Evolutionary conservation across 208 protist species (phyloP).

Genomic region (Crithidia expoeki): DNA sequence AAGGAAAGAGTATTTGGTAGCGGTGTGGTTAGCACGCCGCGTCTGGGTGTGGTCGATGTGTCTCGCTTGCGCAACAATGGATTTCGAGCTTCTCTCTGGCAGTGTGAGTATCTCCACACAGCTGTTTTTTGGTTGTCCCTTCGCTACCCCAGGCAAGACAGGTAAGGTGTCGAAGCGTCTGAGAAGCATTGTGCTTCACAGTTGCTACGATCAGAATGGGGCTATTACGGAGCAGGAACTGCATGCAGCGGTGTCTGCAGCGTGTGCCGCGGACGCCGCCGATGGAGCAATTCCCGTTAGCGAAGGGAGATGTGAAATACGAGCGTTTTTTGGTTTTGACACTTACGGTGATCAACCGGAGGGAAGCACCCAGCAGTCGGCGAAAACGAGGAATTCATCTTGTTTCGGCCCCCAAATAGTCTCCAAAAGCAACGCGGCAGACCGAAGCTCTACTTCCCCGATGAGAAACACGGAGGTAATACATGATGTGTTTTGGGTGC

Average conservation of each 20-base stretch:
- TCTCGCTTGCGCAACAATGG: conserved; percentile 43
- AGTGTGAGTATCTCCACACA: conserved; percentile 50
- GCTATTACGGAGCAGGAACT: conserved; percentile 18
- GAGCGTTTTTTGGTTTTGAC: conserved; percentile 9
- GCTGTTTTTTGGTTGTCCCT: conserved; percentile 30
- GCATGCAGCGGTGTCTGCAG: neutral
- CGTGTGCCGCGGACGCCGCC: neutral
- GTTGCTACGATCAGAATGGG: conserved; percentile 15
- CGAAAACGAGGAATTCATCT: too few relatives aligned
- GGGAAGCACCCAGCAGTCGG: too few relatives aligned
- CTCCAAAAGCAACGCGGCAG: too few relatives aligned
- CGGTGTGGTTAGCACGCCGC: conserved; percentile 32
- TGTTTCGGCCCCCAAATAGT: too few relatives aligned
- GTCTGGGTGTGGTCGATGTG: conserved; percentile 72
- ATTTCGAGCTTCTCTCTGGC: conserved; percentile 67
- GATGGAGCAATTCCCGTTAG: neutral
- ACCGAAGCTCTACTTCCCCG: too few relatives aligned
- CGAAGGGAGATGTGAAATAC: conserved; percentile 10
- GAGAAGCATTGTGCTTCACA: neutral
- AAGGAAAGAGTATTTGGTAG: conserved; percentile 15
- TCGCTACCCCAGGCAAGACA: neutral
- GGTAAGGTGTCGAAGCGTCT: neutral
- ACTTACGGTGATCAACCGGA: too few relatives aligned
- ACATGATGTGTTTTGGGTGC: conserved; percentile 26
- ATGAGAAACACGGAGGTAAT: too few relatives aligned